These are phyloP conservation scores for Thalassiosira mediterranea DNA, from an alignment of 352 stramenopile species.

Conservation along the genomic window DNA sequence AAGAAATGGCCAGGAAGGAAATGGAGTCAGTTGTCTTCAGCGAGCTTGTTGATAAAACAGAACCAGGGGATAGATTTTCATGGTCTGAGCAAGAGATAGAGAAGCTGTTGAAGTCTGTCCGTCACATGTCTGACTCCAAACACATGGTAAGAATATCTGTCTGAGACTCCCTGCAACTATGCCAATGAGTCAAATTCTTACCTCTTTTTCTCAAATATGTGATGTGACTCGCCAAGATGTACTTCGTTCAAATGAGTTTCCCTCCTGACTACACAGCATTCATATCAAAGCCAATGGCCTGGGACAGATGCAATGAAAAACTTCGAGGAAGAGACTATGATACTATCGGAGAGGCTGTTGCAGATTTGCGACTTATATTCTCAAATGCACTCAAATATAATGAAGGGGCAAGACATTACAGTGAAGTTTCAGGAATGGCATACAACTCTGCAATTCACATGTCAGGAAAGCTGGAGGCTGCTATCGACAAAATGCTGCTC, in stretches of 20 bases:
- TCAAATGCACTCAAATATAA: conserved; percentile 83
- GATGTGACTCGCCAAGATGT: too few species aligned
- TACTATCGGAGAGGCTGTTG: conserved; percentile 69
- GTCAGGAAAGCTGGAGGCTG: conserved; percentile 75
- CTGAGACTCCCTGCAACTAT: too few species aligned
- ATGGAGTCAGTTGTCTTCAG: conserved; percentile 80
- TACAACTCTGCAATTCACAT: conserved; percentile 76
- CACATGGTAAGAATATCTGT: too few species aligned
- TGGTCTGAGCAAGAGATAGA: conserved; percentile 79
- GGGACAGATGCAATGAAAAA: conserved; percentile 66
- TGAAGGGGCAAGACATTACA: conserved; percentile 27
- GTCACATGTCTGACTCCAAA: conserved; percentile 55
- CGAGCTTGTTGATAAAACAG: conserved; percentile 69
- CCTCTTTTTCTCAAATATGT: too few species aligned
- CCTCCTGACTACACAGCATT: conserved; percentile 75
- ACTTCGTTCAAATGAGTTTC: conserved; percentile 67
- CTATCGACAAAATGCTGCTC: conserved; percentile 78
- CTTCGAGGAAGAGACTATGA: conserved; percentile 75
- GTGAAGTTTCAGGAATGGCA: conserved; percentile 59
- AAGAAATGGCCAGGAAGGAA: conserved; percentile 70
- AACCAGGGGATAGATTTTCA: conserved; percentile 71
- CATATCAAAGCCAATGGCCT: conserved; percentile 82
- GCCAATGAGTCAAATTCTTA: too few species aligned
- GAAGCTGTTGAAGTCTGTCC: conserved; percentile 78
- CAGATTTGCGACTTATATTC: conserved; percentile 81